Evolutionary conservation across 208 protist genomes (phyloP).

Genomic region (Wallacemonas sp.): DNA sequence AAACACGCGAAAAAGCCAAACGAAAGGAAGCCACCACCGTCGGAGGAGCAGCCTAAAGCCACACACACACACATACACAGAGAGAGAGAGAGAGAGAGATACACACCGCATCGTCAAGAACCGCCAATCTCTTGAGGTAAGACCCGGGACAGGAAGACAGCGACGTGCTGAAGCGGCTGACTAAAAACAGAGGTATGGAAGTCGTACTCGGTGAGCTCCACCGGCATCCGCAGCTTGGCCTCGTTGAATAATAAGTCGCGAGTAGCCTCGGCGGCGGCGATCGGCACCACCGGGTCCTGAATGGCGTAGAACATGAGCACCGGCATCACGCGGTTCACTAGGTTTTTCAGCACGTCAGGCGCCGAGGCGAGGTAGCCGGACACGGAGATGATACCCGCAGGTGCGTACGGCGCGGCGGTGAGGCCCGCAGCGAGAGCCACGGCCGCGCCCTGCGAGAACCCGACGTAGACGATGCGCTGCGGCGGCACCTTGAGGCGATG

Average conservation of each 20-base stretch:
- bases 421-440: constrained; percentile 76
- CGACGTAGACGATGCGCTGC: constrained; percentile 83
- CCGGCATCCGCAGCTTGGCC: constrained; percentile 17
- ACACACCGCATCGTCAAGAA: not conserved
- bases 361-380: constrained; percentile 76
- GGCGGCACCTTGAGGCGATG: constrained; percentile 57
- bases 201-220: constrained; percentile 70
- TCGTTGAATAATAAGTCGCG: constrained; percentile 43
- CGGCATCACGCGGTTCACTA: constrained; percentile 26
- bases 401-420: constrained; percentile 42
- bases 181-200: constrained; percentile 74
- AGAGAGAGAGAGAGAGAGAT: not conserved
- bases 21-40: not conserved
- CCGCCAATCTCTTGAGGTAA: constrained; percentile 24
- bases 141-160: constrained; percentile 45
- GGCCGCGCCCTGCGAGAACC: constrained; percentile 92
- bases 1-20: too few species aligned
- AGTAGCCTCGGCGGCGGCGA: constrained; percentile 45
- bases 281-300: constrained; percentile 72
- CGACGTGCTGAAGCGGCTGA: constrained; percentile 75
- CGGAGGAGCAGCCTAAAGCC: too few species aligned
- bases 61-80: constrained; percentile 1
- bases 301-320: constrained; percentile 79
- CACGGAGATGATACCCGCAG: constrained; percentile 69
- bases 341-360: constrained; percentile 41